Conservation (phyloP, 2,329 filamentous ascomycete species). For the Trichophyton mentagrophytes region DNA sequence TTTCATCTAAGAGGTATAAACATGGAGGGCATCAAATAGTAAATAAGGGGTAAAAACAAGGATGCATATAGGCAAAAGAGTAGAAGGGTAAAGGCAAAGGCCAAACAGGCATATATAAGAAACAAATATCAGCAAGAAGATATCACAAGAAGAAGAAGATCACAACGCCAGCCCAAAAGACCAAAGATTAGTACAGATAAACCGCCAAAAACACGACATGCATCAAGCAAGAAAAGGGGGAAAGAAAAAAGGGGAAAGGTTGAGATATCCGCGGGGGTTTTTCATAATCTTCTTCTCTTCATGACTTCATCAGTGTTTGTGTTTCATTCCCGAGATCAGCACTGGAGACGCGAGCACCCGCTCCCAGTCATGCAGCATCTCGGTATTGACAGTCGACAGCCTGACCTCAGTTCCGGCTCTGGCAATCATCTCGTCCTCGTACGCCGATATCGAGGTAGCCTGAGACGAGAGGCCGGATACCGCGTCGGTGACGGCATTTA, state of each 20-base stretch:
- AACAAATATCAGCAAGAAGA: not conserved
- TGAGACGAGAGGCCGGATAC: constrained; percentile 5
- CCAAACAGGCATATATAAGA: no score
- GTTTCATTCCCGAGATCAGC: constrained; percentile 7
- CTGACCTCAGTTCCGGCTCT: constrained; percentile 35
- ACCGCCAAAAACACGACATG: not conserved
- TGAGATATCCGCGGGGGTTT: no score
- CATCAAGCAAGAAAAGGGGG: no score
- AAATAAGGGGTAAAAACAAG: not conserved
- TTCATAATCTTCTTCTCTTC: no score
- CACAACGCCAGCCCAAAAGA: not conserved
- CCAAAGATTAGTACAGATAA: not conserved
- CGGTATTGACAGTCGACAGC: constrained; percentile 32
- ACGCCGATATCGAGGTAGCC: constrained; percentile 15
- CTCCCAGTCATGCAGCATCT: constrained; percentile 35
- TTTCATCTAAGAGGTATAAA: not conserved
- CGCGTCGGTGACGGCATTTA: not conserved
- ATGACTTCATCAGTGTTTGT: not conserved
- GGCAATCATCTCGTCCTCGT: constrained; percentile 28
- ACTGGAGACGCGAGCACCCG: constrained; percentile 15
- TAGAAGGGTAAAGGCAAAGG: not conserved
- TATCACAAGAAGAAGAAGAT: not conserved
- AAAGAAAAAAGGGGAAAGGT: no score
- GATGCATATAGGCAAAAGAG: not conserved
- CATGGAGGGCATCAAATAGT: not conserved